These are phyloP conservation scores for Pseudogymnoascus sp. DNA, from an alignment of 2,329 filamentous ascomycete genomes.

Conservation along the genomic window DNA sequence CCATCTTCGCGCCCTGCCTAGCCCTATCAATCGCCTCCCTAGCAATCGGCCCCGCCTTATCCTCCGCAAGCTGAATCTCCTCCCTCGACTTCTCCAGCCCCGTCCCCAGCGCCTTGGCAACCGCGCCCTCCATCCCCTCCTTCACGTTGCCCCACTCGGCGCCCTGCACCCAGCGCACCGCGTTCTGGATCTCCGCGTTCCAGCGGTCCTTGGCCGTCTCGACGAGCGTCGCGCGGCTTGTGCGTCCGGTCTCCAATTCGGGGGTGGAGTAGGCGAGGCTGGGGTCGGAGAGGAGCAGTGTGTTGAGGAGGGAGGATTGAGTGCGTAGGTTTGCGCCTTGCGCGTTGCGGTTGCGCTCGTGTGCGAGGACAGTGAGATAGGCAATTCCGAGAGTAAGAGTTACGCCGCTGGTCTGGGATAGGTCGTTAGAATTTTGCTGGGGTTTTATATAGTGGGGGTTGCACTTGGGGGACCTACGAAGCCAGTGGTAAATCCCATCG, in stretches of 20 bases:
- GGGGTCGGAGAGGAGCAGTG: slow-evolving; percentile 38
- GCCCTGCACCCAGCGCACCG: slow-evolving; percentile 56
- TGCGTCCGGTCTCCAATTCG: slow-evolving; percentile 40
- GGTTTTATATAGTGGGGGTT: background rate
- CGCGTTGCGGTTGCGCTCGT: slow-evolving; percentile 56
- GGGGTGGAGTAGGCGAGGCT: slow-evolving; percentile 30
- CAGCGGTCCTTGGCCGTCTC: slow-evolving; percentile 68
- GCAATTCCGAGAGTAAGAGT: slow-evolving; percentile 65
- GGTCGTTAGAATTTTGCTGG: slow-evolving; percentile 13
- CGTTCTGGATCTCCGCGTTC: slow-evolving; percentile 64
- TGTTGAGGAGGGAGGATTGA: slow-evolving; percentile 46
- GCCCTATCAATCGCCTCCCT: slow-evolving; percentile 32
- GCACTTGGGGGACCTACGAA: slow-evolving; percentile 48
- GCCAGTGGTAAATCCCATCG: slow-evolving; percentile 66
- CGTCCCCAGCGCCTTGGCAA: slow-evolving; percentile 33
- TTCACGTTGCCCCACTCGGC: slow-evolving; percentile 57
- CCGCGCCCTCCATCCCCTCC: slow-evolving; percentile 45
- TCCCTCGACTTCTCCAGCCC: slow-evolving; percentile 24
- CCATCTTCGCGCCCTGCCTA: slow-evolving; percentile 27
- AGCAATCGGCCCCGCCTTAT: slow-evolving; percentile 27
- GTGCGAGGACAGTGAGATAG: slow-evolving; percentile 62
- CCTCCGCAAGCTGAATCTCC: slow-evolving; percentile 22
- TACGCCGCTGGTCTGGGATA: slow-evolving; percentile 58
- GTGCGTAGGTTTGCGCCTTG: slow-evolving; percentile 49
- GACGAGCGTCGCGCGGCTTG: slow-evolving; percentile 46